Evolutionary conservation across 495 filamentous ascomycete species (phyloP).

Genomic region (Neurospora sp.): DNA sequence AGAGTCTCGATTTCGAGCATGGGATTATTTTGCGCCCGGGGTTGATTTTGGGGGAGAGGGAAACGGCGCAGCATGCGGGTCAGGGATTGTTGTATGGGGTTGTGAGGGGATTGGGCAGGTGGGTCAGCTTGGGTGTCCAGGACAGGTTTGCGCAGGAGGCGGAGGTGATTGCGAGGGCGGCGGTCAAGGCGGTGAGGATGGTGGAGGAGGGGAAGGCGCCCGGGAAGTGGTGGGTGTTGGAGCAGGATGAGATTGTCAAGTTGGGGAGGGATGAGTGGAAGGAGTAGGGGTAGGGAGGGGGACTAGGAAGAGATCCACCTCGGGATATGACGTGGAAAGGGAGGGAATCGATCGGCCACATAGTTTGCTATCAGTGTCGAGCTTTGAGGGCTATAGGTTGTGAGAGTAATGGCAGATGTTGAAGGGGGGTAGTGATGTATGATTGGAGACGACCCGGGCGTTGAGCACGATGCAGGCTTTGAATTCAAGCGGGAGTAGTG

Average conservation of each 20-base stretch:
- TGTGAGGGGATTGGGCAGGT: slow-evolving; percentile 42
- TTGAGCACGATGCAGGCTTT: neutral
- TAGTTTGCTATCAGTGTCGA: neutral
- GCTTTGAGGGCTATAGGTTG: neutral
- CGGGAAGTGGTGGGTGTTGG: slow-evolving; percentile 38
- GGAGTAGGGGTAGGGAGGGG: slow-evolving; percentile 7
- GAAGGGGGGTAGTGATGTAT: neutral
- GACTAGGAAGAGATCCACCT: neutral
- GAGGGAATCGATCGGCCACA: neutral
- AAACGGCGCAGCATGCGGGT: slow-evolving; percentile 38
- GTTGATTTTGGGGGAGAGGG: slow-evolving; percentile 58
- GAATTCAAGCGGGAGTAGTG: neutral
- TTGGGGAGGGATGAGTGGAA: slow-evolving; percentile 37
- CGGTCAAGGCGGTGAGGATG: slow-evolving; percentile 45
- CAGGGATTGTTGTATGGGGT: slow-evolving; percentile 40
- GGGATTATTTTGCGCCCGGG: slow-evolving; percentile 68
- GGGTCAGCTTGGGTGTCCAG: slow-evolving; percentile 35
- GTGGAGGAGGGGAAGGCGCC: slow-evolving; percentile 38
- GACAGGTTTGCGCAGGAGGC: slow-evolving; percentile 66
- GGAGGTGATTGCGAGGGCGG: slow-evolving; percentile 63
- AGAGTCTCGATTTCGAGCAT: slow-evolving; percentile 59
- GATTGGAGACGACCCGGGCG: neutral
- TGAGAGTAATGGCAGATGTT: neutral
- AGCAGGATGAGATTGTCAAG: slow-evolving; percentile 36
- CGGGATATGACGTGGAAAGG: neutral